Evolutionary conservation across 2,329 filamentous ascomycete species (phyloP).

Genomic region (Fusarium guadeloupense): DNA sequence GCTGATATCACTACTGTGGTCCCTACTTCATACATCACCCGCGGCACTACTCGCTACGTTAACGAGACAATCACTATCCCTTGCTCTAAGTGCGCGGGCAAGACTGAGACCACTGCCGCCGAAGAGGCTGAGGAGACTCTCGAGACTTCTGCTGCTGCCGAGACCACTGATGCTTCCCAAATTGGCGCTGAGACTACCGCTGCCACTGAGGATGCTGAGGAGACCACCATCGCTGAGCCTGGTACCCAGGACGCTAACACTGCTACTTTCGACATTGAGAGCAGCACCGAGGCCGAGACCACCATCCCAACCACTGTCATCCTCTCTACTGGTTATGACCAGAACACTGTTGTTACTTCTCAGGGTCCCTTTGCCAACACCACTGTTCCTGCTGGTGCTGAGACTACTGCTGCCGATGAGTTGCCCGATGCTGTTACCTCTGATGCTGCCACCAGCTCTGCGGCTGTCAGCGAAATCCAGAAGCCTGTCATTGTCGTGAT

Average conservation of each 20-base stretch:
- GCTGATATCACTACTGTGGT: conserved; percentile 33
- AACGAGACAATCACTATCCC: conserved; percentile 34
- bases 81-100: conserved; percentile 28
- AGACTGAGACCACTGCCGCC: conserved; percentile 14
- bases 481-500: conserved; percentile 37
- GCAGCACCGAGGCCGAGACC: conserved; percentile 11
- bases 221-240: too few relatives aligned
- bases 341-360: conserved; percentile 18
- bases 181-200: conserved; percentile 11
- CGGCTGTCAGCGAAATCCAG: conserved; percentile 27
- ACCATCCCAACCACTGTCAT: conserved; percentile 26
- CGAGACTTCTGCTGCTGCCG: conserved; percentile 15
- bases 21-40: conserved; percentile 32
- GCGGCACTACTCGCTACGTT: conserved; percentile 31
- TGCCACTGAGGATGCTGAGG: conserved; percentile 17
- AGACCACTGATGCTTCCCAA: conserved; percentile 11
- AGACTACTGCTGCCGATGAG: conserved; percentile 14
- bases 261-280: conserved; percentile 20
- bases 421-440: conserved; percentile 11
- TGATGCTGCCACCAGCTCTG: conserved; percentile 26
- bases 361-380: conserved; percentile 35
- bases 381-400: conserved; percentile 14
- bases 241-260: conserved; percentile 23
- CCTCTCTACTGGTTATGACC: conserved; percentile 30
- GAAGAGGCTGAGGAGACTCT: conserved; percentile 16